Evolutionary conservation across 2,329 filamentous ascomycete species (phyloP).

Genomic region (Fusarium pseudonygamai): DNA sequence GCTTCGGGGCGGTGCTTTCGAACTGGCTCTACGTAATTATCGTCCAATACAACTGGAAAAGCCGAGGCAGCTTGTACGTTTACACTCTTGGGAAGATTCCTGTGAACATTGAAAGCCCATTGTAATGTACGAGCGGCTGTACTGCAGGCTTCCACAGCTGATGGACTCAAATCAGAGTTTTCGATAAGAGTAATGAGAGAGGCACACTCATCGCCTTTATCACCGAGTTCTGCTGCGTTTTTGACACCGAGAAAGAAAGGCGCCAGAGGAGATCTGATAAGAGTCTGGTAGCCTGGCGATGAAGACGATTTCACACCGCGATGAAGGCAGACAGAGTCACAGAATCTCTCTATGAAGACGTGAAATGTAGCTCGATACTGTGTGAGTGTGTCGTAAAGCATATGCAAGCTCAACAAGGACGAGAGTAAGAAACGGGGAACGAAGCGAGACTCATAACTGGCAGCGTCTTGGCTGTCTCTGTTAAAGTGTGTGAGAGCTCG

Average conservation of each 20-base stretch:
- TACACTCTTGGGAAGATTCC: conserved; percentile 34
- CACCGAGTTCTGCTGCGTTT: conserved; percentile 14
- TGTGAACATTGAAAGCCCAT: conserved; percentile 48
- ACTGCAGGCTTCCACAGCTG: conserved; percentile 44
- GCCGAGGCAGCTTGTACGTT: conserved; percentile 46
- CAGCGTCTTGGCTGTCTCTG: conserved; percentile 42
- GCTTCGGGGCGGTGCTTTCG: conserved; percentile 52
- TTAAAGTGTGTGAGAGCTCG: conserved; percentile 54
- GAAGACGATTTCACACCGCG: conserved; percentile 54
- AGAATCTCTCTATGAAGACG: conserved; percentile 52
- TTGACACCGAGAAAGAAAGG: conserved; percentile 39
- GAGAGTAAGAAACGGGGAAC: conserved; percentile 58
- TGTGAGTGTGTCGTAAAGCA: conserved; percentile 58
- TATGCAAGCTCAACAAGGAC: conserved; percentile 55
- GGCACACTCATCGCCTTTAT: conserved; percentile 41
- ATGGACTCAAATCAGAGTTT: conserved; percentile 43
- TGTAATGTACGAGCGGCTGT: conserved; percentile 45
- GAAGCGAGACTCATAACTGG: conserved; percentile 40
- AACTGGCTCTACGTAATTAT: conserved; percentile 49
- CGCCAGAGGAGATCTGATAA: conserved; percentile 49
- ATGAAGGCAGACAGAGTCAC: conserved; percentile 54
- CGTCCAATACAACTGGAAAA: conserved; percentile 46
- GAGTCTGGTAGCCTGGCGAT: conserved; percentile 46
- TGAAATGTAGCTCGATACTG: conserved; percentile 51
- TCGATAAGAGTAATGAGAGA: conserved; percentile 45